Base-by-base conservation (phyloP, 768 basidiomycete genomes). In the Erythrobasidium yunnanense region DNA sequence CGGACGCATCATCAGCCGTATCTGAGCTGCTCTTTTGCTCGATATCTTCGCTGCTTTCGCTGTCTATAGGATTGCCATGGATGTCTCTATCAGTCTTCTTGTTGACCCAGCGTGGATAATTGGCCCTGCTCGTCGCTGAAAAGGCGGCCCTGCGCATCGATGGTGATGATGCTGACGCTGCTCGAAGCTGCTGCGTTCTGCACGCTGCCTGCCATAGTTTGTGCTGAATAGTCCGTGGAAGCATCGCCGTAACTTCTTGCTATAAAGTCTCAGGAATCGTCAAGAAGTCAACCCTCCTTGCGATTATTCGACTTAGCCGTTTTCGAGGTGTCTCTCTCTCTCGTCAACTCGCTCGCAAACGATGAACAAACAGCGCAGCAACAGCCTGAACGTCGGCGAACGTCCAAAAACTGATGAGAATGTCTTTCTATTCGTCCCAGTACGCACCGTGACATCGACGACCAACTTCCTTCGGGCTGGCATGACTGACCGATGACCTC, bases 391-490 rank as follows among this genome's bases (percentile, higher is more conserved):
- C 8, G 5, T 33, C 56, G 45, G n/a, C 5, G 5, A 46, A 6
- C 18, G 46, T 11, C 60, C 60, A 25, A 63, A 51, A 49, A 63
- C 72, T 18, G 52, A 69, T 58, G 95, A 99, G 79, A 97, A 96
- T 76, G 87, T 97, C 70, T 99, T 93, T 77, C 83, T 97, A 55
- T 99, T 97, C 78, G 83, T 91, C 17, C 92, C 95, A 38, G 60
- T 63, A 49, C 20, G 60, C 42, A 11, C 4, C 18, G n/a, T 30
- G 3, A 32, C 4, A n/a, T 35, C 11, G 55, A 18, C 18, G 33
- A 27, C 29, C 7, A 33, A 25, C 27, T 54, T 30, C 20, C 17
- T 33, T 54, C 6, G 52, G n/a, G n/a, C n/a, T 52, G 50, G 17
- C 18, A 8, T 29, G 53, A 17, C 35, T 7, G 5, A 55, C 22